Evolutionary conservation across 139 green algal species (phyloP).

Genomic region (Nannochloris sp.): DNA sequence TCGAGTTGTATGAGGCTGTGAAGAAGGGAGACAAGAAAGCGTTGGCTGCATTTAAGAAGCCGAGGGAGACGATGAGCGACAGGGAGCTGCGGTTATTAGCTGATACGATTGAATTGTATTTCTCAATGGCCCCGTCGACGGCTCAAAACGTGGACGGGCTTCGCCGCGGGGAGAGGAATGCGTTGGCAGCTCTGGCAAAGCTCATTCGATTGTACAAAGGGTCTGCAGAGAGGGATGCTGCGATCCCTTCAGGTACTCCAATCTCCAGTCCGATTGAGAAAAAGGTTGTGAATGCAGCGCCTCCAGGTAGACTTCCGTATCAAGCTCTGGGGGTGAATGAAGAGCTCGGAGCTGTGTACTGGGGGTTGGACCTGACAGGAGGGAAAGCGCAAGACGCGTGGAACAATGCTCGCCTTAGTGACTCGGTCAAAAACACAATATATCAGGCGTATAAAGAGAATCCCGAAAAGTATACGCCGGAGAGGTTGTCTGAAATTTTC

Average conservation of each 20-base stretch:
- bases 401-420: slow-evolving; percentile 17
- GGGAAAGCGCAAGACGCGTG: slow-evolving; percentile 21
- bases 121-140: background rate
- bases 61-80: background rate
- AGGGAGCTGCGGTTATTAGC: background rate
- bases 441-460: slow-evolving; percentile 9
- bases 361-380: slow-evolving; percentile 26
- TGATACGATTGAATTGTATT: background rate
- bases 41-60: background rate
- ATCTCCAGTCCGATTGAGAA: background rate
- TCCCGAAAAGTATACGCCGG: slow-evolving; percentile 12
- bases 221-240: background rate
- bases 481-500: slow-evolving; percentile 30
- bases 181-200: background rate
- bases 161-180: background rate
- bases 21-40: background rate
- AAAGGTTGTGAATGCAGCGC: slow-evolving; percentile 21
- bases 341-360: slow-evolving; percentile 12
- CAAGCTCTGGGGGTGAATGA: slow-evolving; percentile 26
- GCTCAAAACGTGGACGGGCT: background rate
- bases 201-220: background rate
- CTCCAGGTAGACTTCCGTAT: slow-evolving; percentile 22
- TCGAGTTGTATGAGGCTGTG: background rate
- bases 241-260: background rate
- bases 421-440: slow-evolving; percentile 13